Evolutionary conservation across 2,329 filamentous ascomycete species (phyloP), one percentile per base, ranked within the genome.

Genomic region (Fusarium cyanostomum): DNA sequence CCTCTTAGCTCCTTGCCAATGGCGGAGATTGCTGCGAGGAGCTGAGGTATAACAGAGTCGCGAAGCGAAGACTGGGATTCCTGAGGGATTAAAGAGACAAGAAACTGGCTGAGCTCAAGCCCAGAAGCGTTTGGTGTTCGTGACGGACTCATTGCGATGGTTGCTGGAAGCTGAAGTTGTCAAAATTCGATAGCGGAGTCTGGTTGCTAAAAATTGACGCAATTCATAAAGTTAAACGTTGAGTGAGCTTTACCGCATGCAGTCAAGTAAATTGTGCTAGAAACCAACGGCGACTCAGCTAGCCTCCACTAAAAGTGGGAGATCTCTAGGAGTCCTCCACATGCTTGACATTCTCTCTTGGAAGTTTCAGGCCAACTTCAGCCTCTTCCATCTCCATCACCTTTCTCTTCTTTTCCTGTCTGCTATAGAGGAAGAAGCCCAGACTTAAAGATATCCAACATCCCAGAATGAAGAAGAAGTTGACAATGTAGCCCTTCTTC

Each of bases 21-120:
- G 8, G 75, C 73, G 12, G 78, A 72, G 46, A 86, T 74, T 62
- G 77, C 74, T 26, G 73, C 67, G 34, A 87, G 73, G 0, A 87
- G 76, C 0, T 75, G 71, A 0, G 84, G 84, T 4, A 87, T 71
- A 5, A 87, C 79, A 0, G 80, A 81, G 2, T 67, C 70, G 28
- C 76, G 69, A 1, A 86, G 77, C 2, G 72, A 69, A n/a, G 69
- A 55, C 50, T 73, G 70, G 1, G 28, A 56, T 3, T 63, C 54
- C 18, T 66, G 53, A 0, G 71, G 64, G 2, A 76, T 59, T 4
- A 72, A 54, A 28, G 66, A 52, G 8, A 35, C 26, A 8, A 66
- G 63, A 5, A 66, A 66, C 7, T 52, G 31, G 0, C 26, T 13
- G 10, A 66, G 38, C 26, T 61, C 63, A 0, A 55, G 49, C 33